Evolutionary conservation across 345 rosid species (phyloP).

Genomic region (Gossypioides kirkii): DNA sequence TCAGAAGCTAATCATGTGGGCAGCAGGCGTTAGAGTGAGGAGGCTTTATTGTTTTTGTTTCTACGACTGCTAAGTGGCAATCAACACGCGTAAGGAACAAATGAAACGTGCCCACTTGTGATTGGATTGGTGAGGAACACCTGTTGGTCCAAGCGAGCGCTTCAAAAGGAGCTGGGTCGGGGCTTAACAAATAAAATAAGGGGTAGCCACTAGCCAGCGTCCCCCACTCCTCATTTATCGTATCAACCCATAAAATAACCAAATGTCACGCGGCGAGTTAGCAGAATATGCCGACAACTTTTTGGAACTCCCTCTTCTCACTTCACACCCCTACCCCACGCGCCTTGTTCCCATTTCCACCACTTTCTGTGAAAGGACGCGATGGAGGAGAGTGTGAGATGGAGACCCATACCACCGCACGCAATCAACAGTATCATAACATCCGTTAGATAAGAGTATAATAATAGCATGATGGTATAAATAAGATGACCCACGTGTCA

Average conservation of each 20-base stretch:
- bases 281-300: conserved; percentile 36
- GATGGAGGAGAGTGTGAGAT: background rate
- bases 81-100: conserved; percentile 15
- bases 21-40: background rate
- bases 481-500: conserved; percentile 22
- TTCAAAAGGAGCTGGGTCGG: conserved; percentile 22
- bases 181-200: background rate
- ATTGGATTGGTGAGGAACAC: conserved; percentile 9
- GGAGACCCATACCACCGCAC: conserved; percentile 5
- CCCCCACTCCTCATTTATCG: background rate
- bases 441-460: conserved; percentile 29
- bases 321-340: background rate
- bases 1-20: conserved; percentile 26
- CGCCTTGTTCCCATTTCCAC: background rate
- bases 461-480: background rate
- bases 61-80: background rate
- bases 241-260: background rate
- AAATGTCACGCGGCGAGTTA: conserved; percentile 33
- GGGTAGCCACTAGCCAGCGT: background rate
- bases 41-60: background rate
- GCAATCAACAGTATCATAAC: conserved; percentile 15
- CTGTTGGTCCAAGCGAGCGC: conserved; percentile 31
- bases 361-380: background rate
- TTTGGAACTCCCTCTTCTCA: conserved; percentile 18
- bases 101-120: conserved; percentile 5